These are phyloP conservation scores for Chalaropsis ovoidea DNA, from an alignment of 2,329 filamentous ascomycete species.

Conservation along the genomic window DNA sequence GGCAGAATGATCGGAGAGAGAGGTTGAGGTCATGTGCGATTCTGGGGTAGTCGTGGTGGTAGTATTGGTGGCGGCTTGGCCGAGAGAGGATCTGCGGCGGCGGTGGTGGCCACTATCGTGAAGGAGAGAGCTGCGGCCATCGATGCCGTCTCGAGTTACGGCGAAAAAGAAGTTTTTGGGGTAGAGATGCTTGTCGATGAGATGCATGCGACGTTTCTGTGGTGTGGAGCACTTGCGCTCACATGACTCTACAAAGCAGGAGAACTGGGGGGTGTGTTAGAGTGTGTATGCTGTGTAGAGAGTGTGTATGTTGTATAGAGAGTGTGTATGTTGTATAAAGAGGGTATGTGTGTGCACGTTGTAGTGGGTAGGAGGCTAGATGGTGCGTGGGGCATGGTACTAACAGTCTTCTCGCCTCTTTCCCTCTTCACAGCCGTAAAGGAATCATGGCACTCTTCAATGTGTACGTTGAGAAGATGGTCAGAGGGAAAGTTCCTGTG, in stretches of 20 bases:
- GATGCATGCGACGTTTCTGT: slow-evolving; percentile 74
- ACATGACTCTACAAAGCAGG: slow-evolving; percentile 83
- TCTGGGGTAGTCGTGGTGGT: slow-evolving; percentile 31
- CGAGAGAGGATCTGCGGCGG: slow-evolving; percentile 40
- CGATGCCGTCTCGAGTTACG: slow-evolving; percentile 81
- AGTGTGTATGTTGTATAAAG: neutral
- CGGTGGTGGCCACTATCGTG: slow-evolving; percentile 45
- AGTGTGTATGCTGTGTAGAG: slow-evolving; percentile 15
- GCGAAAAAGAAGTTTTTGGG: slow-evolving; percentile 81
- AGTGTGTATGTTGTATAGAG: neutral
- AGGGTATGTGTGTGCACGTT: no score
- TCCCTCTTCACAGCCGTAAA: slow-evolving; percentile 61
- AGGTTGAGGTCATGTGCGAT: slow-evolving; percentile 27
- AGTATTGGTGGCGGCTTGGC: slow-evolving; percentile 17
- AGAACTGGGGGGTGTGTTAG: slow-evolving; percentile 46
- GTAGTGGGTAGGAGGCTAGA: neutral
- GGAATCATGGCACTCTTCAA: slow-evolving; percentile 83
- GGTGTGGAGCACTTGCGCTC: slow-evolving; percentile 73
- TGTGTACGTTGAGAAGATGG: slow-evolving; percentile 71
- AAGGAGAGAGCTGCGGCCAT: slow-evolving; percentile 70
- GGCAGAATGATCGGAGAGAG: slow-evolving; percentile 7
- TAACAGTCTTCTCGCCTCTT: slow-evolving; percentile 75
- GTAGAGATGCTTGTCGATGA: slow-evolving; percentile 91
- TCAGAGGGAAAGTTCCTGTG: slow-evolving; percentile 77
- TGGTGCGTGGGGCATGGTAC: slow-evolving; percentile 29